Base-by-base conservation (phyloP, 1,284 basidiomycete species). In the Cystobasidium slooffiae region DNA sequence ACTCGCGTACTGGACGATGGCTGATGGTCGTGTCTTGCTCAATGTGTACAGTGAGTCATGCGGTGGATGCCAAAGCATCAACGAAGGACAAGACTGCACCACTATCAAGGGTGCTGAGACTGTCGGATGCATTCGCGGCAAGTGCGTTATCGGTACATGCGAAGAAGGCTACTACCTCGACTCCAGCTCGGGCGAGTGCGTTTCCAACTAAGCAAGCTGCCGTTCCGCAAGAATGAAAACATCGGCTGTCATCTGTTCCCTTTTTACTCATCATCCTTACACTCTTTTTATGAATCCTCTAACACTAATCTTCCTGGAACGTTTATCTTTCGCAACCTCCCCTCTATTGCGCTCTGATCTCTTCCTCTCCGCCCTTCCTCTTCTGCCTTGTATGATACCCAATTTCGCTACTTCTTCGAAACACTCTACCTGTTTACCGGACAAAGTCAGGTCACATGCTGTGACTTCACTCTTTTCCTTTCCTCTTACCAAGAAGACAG, bases 51-150 rank as follows among this genome's bases (percentile, higher is more conserved):
- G 70, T 58, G 70, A 73, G 53, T 73, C 70, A 4, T 93, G 91
- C 82, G 91, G 91, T 80, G 91, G 91, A 53, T 92, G 91, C 81
- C 81, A 86, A 6, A 84, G 86, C 16, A 82, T 85, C 46, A 87
- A 88, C 41, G 80, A 85, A 64, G 91, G 91, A 52, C 83, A 87
- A 79, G 89, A 93, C 82, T 93, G 91, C 83, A 89, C 88, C 31
- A 81, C 85, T 41, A 90, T 93, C 77, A 77, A 83, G 52, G 86
- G 88, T 78, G 88, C 86, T 49, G 86, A 87, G 85, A 88, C 88
- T 76, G 90, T 91, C 75, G 88, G 86, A 18, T 93, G 91, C 81
- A 52, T 73, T 31, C 64, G 62, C 9, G 78, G 78, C 37, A 65
- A 68, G n/a, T 79, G 78, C 59, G 64, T 79, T 61, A 76, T 79